These are phyloP conservation scores for Metschnikowia reukaufii DNA, from an alignment of 805 yeast species.

Conservation along the genomic window DNA sequence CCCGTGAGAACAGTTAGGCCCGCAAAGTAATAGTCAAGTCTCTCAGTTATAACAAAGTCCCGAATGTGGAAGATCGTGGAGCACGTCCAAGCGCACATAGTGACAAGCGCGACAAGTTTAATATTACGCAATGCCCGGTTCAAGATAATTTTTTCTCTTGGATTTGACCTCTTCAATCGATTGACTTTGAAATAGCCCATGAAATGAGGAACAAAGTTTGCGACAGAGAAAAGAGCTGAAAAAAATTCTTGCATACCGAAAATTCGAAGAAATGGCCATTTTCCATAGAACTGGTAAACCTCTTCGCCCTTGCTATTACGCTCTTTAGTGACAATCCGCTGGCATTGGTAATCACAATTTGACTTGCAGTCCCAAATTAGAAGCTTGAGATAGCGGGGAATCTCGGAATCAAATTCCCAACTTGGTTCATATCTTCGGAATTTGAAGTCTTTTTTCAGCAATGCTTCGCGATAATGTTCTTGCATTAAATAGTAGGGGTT, in stretches of 20 bases:
- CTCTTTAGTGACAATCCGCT: slow-evolving; percentile 63
- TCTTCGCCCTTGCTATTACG: slow-evolving; percentile 50
- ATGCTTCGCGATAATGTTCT: slow-evolving; percentile 23
- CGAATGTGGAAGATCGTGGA: slow-evolving; percentile 86
- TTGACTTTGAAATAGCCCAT: slow-evolving; percentile 19
- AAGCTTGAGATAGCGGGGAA: slow-evolving; percentile 42
- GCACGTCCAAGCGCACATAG: slow-evolving; percentile 86
- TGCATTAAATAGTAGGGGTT: slow-evolving; percentile 30
- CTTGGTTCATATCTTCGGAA: slow-evolving; percentile 29
- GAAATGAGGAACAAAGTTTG: slow-evolving; percentile 34
- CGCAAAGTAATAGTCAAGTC: slow-evolving; percentile 88
- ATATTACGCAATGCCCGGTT: slow-evolving; percentile 18
- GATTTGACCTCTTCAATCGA: slow-evolving; percentile 1
- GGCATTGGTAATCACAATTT: slow-evolving; percentile 94
- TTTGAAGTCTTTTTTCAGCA: slow-evolving; percentile 18
- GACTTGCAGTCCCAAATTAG: slow-evolving; percentile 45
- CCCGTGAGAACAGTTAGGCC: slow-evolving; percentile 84
- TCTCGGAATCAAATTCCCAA: slow-evolving; percentile 40
- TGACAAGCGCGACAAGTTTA: slow-evolving; percentile 49
- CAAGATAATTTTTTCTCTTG: slow-evolving; percentile 2
- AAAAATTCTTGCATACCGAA: slow-evolving; percentile 84
- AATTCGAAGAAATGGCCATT: slow-evolving; percentile 88
- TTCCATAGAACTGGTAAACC: slow-evolving; percentile 88
- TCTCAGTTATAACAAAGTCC: slow-evolving; percentile 77
- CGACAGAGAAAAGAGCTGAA: slow-evolving; percentile 74